A percentile compares a stretch with the other conserved stretches of the same genome.
phyloP scores from a whole-genome alignment of 2,329 filamentous ascomycete species.

The Exophiala xenobiotica region DNA sequence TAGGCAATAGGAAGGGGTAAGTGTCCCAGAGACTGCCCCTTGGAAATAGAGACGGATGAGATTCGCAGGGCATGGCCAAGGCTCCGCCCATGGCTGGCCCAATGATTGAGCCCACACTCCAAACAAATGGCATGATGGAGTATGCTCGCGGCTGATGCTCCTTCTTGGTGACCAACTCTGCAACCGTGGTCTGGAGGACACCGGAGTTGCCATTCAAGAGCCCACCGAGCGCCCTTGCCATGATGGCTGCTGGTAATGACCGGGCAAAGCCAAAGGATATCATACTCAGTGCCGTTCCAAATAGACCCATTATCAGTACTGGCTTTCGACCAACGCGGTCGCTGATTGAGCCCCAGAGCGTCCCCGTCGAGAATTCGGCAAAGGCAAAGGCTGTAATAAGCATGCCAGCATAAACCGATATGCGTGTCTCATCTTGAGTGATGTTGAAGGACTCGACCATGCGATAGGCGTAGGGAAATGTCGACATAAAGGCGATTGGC shows the following conservation, averaged over 20 bases:
- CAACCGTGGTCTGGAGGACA: constrained; percentile 90
- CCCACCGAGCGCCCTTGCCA: constrained; percentile 85
- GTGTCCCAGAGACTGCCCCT: constrained; percentile 75
- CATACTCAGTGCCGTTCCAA: constrained; percentile 90
- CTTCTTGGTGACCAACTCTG: constrained; percentile 88
- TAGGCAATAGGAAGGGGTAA: constrained; percentile 88
- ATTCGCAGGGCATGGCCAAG: constrained; percentile 80
- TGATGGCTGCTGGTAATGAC: constrained; percentile 75
- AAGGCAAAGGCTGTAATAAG: constrained; percentile 95
- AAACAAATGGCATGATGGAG: constrained; percentile 96
- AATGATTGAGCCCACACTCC: constrained; percentile 94
- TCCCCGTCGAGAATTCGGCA: constrained; percentile 87
- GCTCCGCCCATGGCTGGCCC: constrained; percentile 89
- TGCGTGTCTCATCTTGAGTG: constrained; percentile 72
- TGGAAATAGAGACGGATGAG: constrained; percentile 72
- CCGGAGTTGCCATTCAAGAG: constrained; percentile 95
- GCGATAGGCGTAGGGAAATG: constrained; percentile 97
- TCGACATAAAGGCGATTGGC: constrained; percentile 98
- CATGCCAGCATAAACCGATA: constrained; percentile 91
- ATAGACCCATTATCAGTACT: constrained; percentile 82
- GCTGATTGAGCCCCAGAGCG: constrained; percentile 90
- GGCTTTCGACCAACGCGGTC: constrained; percentile 91
- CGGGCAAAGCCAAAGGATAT: constrained; percentile 87
- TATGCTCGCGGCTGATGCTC: constrained; percentile 93
- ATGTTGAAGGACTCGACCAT: constrained; percentile 94